Conservation (phyloP, 2,329 filamentous ascomycete genomes). For the Stemphylium vesicarium region DNA sequence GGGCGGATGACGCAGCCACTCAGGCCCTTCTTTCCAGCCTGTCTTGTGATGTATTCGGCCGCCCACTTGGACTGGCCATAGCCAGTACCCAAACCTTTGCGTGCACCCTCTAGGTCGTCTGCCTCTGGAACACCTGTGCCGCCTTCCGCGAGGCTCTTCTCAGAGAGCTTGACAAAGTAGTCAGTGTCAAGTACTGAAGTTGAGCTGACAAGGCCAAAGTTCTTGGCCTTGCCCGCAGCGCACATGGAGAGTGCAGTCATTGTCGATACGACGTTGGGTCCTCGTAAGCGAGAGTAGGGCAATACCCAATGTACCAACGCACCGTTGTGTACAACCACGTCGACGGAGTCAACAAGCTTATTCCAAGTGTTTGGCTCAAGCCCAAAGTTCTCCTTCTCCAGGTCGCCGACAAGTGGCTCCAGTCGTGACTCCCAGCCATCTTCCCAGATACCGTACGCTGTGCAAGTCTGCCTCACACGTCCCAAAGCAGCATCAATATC, state of each 20-base stretch:
- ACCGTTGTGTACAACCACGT: constrained; percentile 79
- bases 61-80: constrained; percentile 95
- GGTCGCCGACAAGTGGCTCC: constrained; percentile 73
- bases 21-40: constrained; percentile 79
- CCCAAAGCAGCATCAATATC: constrained; percentile 65
- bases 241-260: constrained; percentile 79
- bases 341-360: constrained; percentile 67
- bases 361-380: constrained; percentile 72
- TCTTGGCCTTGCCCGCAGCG: constrained; percentile 77
- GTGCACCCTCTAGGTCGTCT: constrained; percentile 79
- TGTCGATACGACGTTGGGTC: constrained; percentile 81
- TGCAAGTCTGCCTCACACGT: constrained; percentile 70
- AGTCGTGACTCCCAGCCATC: constrained; percentile 71
- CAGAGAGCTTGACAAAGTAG: constrained; percentile 77
- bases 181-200: constrained; percentile 83
- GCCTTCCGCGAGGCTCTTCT: constrained; percentile 65
- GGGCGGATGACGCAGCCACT: constrained; percentile 78
- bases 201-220: constrained; percentile 80
- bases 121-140: constrained; percentile 72
- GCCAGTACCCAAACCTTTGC: constrained; percentile 78
- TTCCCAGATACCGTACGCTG: constrained; percentile 81
- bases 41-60: constrained; percentile 72
- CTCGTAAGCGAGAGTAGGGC: constrained; percentile 73
- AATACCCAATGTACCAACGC: constrained; percentile 76
- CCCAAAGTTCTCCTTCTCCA: constrained; percentile 75